A percentile compares a stretch with the other conserved stretches of the same genome.
Evolutionary conservation across 2,329 filamentous ascomycete genomes (phyloP).

Genomic region (Apiospora phragmitis): DNA sequence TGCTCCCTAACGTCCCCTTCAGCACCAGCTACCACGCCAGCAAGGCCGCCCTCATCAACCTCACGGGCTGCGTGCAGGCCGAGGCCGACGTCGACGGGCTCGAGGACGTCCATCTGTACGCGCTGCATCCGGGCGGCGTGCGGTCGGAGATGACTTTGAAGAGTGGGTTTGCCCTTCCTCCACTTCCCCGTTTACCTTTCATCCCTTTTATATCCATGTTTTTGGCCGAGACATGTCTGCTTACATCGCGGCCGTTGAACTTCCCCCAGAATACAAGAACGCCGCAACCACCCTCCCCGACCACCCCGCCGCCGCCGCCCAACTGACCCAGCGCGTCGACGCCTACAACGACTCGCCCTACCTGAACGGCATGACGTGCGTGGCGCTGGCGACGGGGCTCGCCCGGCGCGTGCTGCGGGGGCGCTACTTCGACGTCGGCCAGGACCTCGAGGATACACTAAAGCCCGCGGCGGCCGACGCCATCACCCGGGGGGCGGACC

Average conservation of each 20-base stretch:
- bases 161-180: conserved; percentile 18
- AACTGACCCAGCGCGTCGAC: conserved; percentile 24
- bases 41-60: conserved; percentile 34
- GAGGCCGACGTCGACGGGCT: conserved; percentile 30
- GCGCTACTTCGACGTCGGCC: conserved; percentile 30
- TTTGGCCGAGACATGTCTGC: no score
- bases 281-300: conserved; percentile 20
- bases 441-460: conserved; percentile 32
- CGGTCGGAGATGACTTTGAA: conserved; percentile 31
- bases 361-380: conserved; percentile 34
- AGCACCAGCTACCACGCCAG: conserved; percentile 33
- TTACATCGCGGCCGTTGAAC: no score
- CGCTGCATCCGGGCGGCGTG: conserved; percentile 33
- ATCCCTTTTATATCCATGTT: not conserved
- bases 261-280: conserved; percentile 19
- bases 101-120: conserved; percentile 29
- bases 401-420: conserved; percentile 28
- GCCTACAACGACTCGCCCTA: conserved; percentile 33
- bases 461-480: conserved; percentile 16
- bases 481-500: conserved; percentile 20
- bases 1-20: conserved; percentile 27
- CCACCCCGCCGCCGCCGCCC: conserved; percentile 19
- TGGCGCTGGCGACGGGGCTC: conserved; percentile 30
- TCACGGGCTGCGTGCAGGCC: conserved; percentile 31
- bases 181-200: not conserved